Evolutionary conservation across 768 basidiomycete species (phyloP).

Genomic region (Suillus ampliporus): DNA sequence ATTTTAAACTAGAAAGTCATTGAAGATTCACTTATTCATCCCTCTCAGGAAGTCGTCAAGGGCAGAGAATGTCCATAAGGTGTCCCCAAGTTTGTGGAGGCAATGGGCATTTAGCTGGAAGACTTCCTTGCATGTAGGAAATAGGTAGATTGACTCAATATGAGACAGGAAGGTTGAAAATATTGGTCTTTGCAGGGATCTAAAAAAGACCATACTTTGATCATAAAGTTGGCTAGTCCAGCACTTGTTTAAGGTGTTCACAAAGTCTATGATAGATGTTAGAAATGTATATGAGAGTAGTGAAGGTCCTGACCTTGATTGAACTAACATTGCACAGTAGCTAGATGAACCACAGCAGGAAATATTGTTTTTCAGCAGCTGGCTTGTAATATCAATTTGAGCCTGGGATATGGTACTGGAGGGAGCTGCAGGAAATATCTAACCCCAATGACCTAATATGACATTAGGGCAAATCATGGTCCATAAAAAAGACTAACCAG

Average conservation of each 20-base stretch:
- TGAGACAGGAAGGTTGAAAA: constrained; percentile 31
- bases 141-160: constrained; percentile 57
- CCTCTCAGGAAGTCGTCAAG: too few relatives aligned
- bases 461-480: constrained; percentile 4
- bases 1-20: constrained; percentile 46
- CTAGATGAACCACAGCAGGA: constrained; percentile 65
- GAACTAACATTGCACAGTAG: constrained; percentile 78
- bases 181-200: constrained; percentile 43
- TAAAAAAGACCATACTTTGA: constrained; percentile 53
- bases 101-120: constrained; percentile 66
- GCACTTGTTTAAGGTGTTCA: constrained; percentile 76
- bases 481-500: constrained; percentile 47
- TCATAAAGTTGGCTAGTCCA: constrained; percentile 61
- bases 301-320: constrained; percentile 55
- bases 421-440: constrained; percentile 68
- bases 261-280: constrained; percentile 54
- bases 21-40: too few relatives aligned
- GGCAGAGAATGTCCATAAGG: too few relatives aligned
- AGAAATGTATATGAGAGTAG: neutral
- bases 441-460: constrained; percentile 52
- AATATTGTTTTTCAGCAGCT: constrained; percentile 49
- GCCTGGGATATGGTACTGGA: constrained; percentile 50
- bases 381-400: constrained; percentile 73
- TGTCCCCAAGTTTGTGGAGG: constrained; percentile 30
- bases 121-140: constrained; percentile 73